Evolutionary conservation across 352 stramenopile genomes (phyloP).

Genomic region (Phytopythium litorale): DNA sequence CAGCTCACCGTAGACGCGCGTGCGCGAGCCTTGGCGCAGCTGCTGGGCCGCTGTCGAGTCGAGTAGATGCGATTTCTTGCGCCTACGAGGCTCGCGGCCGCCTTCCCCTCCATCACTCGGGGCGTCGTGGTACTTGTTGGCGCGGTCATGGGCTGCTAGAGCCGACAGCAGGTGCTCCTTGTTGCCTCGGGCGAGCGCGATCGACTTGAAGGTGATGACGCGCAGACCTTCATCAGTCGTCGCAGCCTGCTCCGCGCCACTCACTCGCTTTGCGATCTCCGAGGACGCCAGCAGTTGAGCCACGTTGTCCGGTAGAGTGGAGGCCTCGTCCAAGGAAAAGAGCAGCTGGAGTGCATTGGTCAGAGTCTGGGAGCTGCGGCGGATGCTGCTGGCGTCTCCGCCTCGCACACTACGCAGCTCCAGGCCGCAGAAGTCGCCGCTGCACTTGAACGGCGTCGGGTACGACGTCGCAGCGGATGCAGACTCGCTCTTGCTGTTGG

Average conservation of each 20-base stretch:
- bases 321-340: slow-evolving; percentile 43
- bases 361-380: background rate
- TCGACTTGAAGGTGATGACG: slow-evolving; percentile 76
- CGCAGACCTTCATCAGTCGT: slow-evolving; percentile 25
- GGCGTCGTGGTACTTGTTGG: background rate
- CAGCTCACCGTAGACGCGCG: slow-evolving; percentile 49
- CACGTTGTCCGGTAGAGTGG: slow-evolving; percentile 31
- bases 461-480: slow-evolving; percentile 17
- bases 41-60: slow-evolving; percentile 48
- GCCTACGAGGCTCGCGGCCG: background rate
- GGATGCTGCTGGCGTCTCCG: slow-evolving; percentile 10
- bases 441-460: slow-evolving; percentile 75
- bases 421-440: slow-evolving; percentile 69
- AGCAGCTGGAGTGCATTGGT: slow-evolving; percentile 43
- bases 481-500: background rate
- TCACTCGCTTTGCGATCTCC: slow-evolving; percentile 24
- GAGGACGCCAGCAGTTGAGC: slow-evolving; percentile 35
- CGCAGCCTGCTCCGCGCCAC: slow-evolving; percentile 9
- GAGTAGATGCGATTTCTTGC: slow-evolving; percentile 30
- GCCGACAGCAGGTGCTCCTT: slow-evolving; percentile 31
- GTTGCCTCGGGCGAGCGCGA: slow-evolving; percentile 64
- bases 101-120: background rate
- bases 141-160: slow-evolving; percentile 8
- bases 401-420: slow-evolving; percentile 15
- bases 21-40: slow-evolving; percentile 43